phyloP scores from a whole-genome alignment of 192 early-diverging fungal genomes.

The Rhizophagus sp. region DNA sequence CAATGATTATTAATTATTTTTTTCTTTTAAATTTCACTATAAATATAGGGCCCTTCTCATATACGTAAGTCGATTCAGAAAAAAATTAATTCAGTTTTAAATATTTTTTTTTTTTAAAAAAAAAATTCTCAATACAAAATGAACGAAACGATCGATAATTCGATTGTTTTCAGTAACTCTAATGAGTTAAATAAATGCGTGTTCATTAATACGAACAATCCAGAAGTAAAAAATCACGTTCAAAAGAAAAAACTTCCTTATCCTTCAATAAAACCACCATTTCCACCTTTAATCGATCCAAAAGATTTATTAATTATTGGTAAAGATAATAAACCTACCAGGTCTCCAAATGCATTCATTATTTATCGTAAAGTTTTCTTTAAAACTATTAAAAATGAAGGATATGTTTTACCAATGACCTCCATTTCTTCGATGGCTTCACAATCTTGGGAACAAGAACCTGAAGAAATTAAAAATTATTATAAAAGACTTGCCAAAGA shows the following conservation, averaged over 20 bases:
- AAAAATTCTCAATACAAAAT: background rate
- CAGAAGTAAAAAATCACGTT: background rate
- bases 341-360: background rate
- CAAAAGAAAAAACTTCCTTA: background rate
- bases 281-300: conserved; percentile 13
- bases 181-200: background rate
- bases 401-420: conserved; percentile 13
- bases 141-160: background rate
- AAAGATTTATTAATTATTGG: conserved; percentile 6
- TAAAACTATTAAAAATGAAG: background rate
- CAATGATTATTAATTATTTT: too few relatives aligned
- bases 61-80: too few relatives aligned
- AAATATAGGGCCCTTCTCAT: too few relatives aligned
- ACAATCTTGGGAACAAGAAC: background rate
- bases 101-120: too few relatives aligned
- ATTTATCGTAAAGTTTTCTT: conserved; percentile 7
- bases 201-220: background rate
- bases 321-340: background rate
- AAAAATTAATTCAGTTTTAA: too few relatives aligned
- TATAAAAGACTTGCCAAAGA: conserved; percentile 11
- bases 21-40: too few relatives aligned
- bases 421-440: conserved; percentile 19
- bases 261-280: background rate
- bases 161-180: background rate
- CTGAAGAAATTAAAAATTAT: background rate